Evolutionary conservation across 805 yeast genomes (phyloP).

Genomic region (Hanseniaspora mollemarum): DNA sequence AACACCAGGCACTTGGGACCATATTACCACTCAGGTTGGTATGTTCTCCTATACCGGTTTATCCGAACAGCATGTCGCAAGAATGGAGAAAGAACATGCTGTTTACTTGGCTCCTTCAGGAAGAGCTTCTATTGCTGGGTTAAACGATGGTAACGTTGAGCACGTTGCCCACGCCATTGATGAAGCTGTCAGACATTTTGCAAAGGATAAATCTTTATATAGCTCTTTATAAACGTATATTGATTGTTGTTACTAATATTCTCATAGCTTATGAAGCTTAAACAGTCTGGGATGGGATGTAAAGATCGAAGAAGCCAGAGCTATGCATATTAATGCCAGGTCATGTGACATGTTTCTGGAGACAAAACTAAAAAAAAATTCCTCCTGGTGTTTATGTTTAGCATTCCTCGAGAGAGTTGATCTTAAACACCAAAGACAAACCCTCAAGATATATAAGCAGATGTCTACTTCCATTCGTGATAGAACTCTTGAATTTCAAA

Average conservation of each 20-base stretch:
- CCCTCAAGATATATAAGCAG: neutral
- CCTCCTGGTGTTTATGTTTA: too few relatives aligned
- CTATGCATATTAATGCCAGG: too few relatives aligned
- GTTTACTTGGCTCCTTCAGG: constrained; percentile 75
- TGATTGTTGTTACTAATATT: neutral
- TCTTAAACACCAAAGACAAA: neutral
- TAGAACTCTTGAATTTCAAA: constrained; percentile 85
- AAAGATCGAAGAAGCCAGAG: too few relatives aligned
- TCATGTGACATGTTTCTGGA: neutral
- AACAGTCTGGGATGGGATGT: too few relatives aligned
- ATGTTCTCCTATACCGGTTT: constrained; percentile 96
- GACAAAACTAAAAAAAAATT: too few relatives aligned
- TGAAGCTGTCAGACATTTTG: constrained; percentile 47
- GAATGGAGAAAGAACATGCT: constrained; percentile 66
- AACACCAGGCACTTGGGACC: constrained; percentile 91
- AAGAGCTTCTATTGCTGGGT: constrained; percentile 87
- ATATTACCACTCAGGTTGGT: constrained; percentile 81
- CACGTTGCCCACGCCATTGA: constrained; percentile 73
- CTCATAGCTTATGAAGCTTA: too few relatives aligned
- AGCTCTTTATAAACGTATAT: neutral
- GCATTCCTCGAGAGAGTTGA: neutral
- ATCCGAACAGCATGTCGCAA: constrained; percentile 58
- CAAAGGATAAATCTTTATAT: constrained; percentile 18
- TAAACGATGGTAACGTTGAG: constrained; percentile 66
- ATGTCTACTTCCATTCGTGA: constrained; percentile 40